Evolutionary conservation across 495 filamentous ascomycete species (phyloP).

Genomic region (Peziza echinospora): DNA sequence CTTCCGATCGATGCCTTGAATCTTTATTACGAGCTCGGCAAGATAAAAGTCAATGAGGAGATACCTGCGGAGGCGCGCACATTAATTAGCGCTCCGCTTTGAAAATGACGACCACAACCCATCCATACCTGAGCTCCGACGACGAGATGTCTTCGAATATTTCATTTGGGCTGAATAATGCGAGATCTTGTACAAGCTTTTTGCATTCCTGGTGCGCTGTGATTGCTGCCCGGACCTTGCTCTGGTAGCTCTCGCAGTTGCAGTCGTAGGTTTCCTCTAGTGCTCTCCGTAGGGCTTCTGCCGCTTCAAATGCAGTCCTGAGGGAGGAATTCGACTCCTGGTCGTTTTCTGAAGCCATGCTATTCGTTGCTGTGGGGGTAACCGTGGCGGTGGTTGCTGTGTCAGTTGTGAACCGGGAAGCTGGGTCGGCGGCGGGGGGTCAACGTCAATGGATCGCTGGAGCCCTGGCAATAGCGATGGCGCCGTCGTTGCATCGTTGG

Average conservation of each 20-base stretch:
- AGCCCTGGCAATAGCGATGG: no score
- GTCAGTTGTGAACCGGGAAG: no score
- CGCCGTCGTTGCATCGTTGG: no score
- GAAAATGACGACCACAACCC: background rate
- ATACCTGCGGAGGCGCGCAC: constrained; percentile 36
- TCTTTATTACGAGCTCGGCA: constrained; percentile 41
- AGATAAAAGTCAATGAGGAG: constrained; percentile 44
- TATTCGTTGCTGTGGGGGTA: no score
- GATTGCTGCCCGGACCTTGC: constrained; percentile 43
- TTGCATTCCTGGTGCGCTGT: constrained; percentile 50
- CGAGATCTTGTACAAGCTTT: constrained; percentile 41
- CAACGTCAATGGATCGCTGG: no score
- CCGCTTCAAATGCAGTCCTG: constrained; percentile 8
- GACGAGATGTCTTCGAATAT: constrained; percentile 70
- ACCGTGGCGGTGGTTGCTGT: no score
- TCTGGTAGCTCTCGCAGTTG: constrained; percentile 43
- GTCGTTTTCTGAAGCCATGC: constrained; percentile 3
- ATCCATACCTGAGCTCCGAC: constrained; percentile 47
- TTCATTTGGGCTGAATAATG: constrained; percentile 81
- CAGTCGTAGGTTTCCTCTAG: constrained; percentile 21
- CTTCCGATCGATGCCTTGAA: constrained; percentile 37
- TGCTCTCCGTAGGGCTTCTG: constrained; percentile 7
- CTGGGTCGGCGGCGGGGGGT: no score
- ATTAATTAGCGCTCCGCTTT: no score
- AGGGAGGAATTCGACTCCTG: constrained; percentile 6